A percentile compares a stretch with the other conserved stretches of the same genome.
phyloP scores from a whole-genome alignment of 208 protist genomes.

The Leishmania aethiopica region DNA sequence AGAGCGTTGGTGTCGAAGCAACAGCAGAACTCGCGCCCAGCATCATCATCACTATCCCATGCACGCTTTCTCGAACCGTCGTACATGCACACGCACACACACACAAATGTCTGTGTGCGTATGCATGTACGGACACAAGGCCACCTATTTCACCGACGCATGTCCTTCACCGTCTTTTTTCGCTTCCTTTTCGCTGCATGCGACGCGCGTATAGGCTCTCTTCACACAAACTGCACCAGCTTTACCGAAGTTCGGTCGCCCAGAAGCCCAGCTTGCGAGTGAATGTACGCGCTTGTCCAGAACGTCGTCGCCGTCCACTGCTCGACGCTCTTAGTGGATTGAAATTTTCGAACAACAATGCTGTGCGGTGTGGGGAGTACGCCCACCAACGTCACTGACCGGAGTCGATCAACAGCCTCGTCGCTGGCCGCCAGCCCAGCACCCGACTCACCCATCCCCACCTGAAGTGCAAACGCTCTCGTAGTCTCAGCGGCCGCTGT shows the following conservation, averaged over 20 bases:
- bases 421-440: conserved; percentile 39
- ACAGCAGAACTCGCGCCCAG: not conserved
- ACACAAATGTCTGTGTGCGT: not conserved
- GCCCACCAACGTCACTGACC: conserved; percentile 76
- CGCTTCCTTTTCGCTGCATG: not conserved
- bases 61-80: not conserved
- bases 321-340: conserved; percentile 61
- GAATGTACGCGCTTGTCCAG: conserved; percentile 81
- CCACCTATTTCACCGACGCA: not conserved
- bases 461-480: conserved; percentile 8
- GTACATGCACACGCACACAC: not conserved
- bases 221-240: conserved; percentile 54
- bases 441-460: conserved; percentile 8
- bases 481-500: conserved; percentile 10
- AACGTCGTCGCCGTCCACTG: conserved; percentile 75
- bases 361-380: conserved; percentile 75
- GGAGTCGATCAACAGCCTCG: conserved; percentile 43
- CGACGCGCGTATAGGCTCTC: not conserved
- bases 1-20: not conserved
- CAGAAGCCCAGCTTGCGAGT: conserved; percentile 41
- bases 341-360: conserved; percentile 74
- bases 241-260: conserved; percentile 71
- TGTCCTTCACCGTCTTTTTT: not conserved
- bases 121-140: not conserved
- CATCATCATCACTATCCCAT: not conserved